Base-by-base conservation (phyloP, 208 protist species). In the Lotmaria passim region DNA sequence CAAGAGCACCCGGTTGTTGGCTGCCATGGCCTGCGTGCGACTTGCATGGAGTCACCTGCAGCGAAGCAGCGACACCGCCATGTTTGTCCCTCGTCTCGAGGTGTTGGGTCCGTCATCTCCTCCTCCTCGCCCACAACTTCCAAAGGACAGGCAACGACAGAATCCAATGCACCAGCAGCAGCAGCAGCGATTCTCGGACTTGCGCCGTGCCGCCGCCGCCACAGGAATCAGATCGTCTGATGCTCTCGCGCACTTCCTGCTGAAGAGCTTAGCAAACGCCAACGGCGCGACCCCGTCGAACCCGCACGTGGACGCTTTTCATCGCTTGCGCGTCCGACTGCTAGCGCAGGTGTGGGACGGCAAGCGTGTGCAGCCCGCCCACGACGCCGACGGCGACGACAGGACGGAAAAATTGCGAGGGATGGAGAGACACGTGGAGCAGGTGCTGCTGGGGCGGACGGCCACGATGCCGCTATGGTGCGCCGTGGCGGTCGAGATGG, bases 1-100 rank as follows among this genome's bases (percentile, higher is more conserved):
- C 10, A 59, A 43, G 39, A 43, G 60, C 39, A 75, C 82, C 24
- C 57, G 81, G 34, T 33, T 84, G 17, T 68, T 73, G 69, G 60
- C 63, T 4, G 72, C 74, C 14, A 55, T 80, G 48, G 77, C 84
- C 12, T 85, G 55, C 36, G 60, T 87, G 33, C 38, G 77, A 21
- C 64, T 78, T 0, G 60, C 64, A 4, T 90, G 78, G 75, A 78
- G 77, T 43, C 75, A 72, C 43, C 59, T 81, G 19, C 70, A 87
- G 56, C 55, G 44, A 21, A 50, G 47, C 0, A 24, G 39, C 39
- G 38, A 61, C 1, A 15, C 26, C 10, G 30, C 31, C 3, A 4
- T 64, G 33, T 46, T 69, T 2, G 33, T 69, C 33, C 70, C 70
- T 0, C 60, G 51, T 24, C 28, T 70, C 30, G 34, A 51, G 23